Evolutionary conservation across 2,329 filamentous ascomycete genomes (phyloP).

Genomic region (Allantophomopsis lycopodina): DNA sequence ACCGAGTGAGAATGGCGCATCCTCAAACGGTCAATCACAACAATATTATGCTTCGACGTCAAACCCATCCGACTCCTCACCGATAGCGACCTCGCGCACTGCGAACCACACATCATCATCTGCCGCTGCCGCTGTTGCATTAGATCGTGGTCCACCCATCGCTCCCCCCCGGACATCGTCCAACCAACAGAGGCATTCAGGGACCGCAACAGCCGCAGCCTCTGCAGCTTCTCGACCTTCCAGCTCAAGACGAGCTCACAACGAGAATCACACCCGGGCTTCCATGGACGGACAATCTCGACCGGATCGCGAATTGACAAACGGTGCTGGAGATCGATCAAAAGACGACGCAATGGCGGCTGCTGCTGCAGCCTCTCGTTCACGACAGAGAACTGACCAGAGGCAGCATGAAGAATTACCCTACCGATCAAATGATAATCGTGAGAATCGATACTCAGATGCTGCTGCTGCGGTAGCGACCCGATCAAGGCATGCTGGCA

Average conservation of each 20-base stretch:
- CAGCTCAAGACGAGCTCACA: constrained; percentile 9
- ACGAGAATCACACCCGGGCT: constrained; percentile 3
- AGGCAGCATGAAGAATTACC: constrained; percentile 27
- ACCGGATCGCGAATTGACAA: constrained; percentile 17
- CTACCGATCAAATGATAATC: constrained; percentile 22
- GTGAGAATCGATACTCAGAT: constrained; percentile 21
- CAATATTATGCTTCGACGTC: constrained; percentile 15
- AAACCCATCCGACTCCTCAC: constrained; percentile 6
- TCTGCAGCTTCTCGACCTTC: constrained; percentile 7
- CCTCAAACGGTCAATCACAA: constrained; percentile 13
- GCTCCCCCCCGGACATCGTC: constrained; percentile 76
- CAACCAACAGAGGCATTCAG: constrained; percentile 34
- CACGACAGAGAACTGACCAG: constrained; percentile 30
- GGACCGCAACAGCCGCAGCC: constrained; percentile 18
- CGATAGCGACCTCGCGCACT: constrained; percentile 6
- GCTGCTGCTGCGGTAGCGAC: constrained; percentile 18
- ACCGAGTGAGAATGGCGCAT: constrained; percentile 33
- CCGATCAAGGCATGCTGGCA: constrained; percentile 17
- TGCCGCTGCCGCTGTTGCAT: constrained; percentile 27
- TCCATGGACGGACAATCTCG: constrained; percentile 6
- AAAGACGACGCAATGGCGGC: constrained; percentile 18
- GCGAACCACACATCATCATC: constrained; percentile 22
- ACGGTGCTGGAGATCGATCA: constrained; percentile 20
- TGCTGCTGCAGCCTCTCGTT: constrained; percentile 21
- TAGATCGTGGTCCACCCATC: constrained; percentile 49